Percentiles rank a stretch among this genome's conserved stretches.
These are phyloP conservation scores for Ceriops tagal DNA, from an alignment of 345 rosid genomes.

Conservation along the genomic window DNA sequence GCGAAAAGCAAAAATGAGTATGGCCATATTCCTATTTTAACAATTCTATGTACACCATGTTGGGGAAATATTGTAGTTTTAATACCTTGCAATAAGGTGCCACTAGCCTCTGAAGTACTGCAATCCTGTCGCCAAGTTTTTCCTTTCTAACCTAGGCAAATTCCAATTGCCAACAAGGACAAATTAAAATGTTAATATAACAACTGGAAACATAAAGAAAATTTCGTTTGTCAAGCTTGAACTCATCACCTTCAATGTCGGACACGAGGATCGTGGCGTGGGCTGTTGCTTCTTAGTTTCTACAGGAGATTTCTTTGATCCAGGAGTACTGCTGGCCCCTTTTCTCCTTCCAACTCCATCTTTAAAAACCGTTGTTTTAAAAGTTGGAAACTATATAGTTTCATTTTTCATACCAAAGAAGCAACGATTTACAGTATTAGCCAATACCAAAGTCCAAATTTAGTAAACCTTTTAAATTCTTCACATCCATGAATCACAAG, in stretches of 20 bases:
- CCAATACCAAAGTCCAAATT: not conserved
- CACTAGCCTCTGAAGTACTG: slow-evolving; percentile 66
- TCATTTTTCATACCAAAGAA: not conserved
- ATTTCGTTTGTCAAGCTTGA: not conserved
- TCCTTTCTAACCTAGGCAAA: slow-evolving; percentile 44
- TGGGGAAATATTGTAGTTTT: not conserved
- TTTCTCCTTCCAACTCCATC: slow-evolving; percentile 18
- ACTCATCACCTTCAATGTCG: slow-evolving; percentile 28
- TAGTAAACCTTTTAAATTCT: not conserved
- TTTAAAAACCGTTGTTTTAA: slow-evolving; percentile 6
- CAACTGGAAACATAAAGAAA: no score
- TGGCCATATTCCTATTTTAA: slow-evolving; percentile 5
- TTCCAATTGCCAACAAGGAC: not conserved
- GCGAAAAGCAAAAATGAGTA: not conserved
- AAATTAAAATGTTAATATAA: not conserved
- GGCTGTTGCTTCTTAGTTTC: slow-evolving; percentile 25
- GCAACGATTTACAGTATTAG: not conserved
- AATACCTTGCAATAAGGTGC: slow-evolving; percentile 72
- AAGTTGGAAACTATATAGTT: not conserved
- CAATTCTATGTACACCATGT: not conserved
- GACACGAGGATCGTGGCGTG: slow-evolving; percentile 23
- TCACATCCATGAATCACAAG: not conserved
- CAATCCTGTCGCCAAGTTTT: slow-evolving; percentile 60
- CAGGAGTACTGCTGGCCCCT: slow-evolving; percentile 12
- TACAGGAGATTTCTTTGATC: slow-evolving; percentile 17